phyloP scores from a whole-genome alignment of 75 land plant species.

The Larix kaempferi region DNA sequence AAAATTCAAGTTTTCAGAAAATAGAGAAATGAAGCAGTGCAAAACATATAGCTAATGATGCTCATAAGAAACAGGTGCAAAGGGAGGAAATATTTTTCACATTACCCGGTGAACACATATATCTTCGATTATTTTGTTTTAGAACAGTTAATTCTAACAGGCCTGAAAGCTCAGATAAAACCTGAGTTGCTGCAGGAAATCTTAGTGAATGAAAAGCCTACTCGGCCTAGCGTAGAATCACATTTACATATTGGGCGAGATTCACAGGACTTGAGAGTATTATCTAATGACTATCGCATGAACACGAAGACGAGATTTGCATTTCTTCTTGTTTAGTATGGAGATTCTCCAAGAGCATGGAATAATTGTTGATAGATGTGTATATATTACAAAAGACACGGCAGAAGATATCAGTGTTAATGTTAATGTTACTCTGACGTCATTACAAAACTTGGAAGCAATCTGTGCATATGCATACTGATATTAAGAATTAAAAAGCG shows the following conservation, averaged over 20 bases:
- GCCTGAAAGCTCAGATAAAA: background rate
- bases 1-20: background rate
- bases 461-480: background rate
- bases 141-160: background rate
- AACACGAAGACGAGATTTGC: background rate
- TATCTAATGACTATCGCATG: background rate
- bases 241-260: background rate
- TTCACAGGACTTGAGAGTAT: background rate
- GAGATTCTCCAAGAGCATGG: background rate
- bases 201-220: background rate
- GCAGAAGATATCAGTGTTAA: background rate
- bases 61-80: no score
- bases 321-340: background rate
- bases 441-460: background rate
- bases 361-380: background rate
- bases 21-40: background rate
- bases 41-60: no score
- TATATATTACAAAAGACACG: background rate
- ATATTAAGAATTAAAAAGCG: background rate
- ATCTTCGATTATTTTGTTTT: background rate
- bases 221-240: background rate
- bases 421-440: background rate
- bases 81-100: no score
- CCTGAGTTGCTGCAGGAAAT: background rate
- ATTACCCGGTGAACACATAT: background rate